Base-by-base conservation (phyloP, 441 rosid genomes). In the Bocquillonia castaneifolia region DNA sequence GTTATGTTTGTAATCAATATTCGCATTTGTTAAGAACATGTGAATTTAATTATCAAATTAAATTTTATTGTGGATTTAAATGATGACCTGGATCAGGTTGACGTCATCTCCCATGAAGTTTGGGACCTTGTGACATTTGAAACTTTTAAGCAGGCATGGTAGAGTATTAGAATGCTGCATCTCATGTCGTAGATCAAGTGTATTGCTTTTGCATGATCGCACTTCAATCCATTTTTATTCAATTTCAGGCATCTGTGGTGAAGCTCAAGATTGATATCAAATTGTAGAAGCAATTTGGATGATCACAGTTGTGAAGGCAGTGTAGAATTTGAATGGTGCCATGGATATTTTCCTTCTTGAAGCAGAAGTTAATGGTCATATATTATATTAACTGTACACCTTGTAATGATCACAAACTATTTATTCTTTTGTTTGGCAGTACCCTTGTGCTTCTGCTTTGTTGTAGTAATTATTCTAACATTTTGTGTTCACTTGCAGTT, bases 181-280 rank as follows among this genome's bases (percentile, higher is more conserved):
- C 65, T 40, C 7, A 12, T 6, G 4, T 1, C 10, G 10, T 3
- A 14, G 14, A 1, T 40, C 23, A 4, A 0, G 6, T 26, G 7
- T 1, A 12, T 5, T 8, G 3, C 31, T 22, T 1, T 9, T 6
- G 15, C 13, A 26, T n/a, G 17, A 39, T 39, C 1, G 4, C 10
- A 10, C 1, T 22, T n/a, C 23, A 23, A 23, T 26, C 44, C 50
- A 10, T 4, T 39, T 59, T 62, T 20, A n/a, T 44, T 39, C 14
- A 28, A 62, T 62, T 62, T 62, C 66, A 62, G 53, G 66, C 51
- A 42, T 42, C 5, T 62, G 3, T 62, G 53, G 34, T 62, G 66
- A 26, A 44, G 28, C 14, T 42, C 23, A 5, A n/a, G n/a, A n/a
- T n/a, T n/a, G 22, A 42, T 40, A 17, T 62, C 32, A 62, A 10